Conservation (phyloP, 2,329 filamentous ascomycete species). For the Colletotrichum navitas region DNA sequence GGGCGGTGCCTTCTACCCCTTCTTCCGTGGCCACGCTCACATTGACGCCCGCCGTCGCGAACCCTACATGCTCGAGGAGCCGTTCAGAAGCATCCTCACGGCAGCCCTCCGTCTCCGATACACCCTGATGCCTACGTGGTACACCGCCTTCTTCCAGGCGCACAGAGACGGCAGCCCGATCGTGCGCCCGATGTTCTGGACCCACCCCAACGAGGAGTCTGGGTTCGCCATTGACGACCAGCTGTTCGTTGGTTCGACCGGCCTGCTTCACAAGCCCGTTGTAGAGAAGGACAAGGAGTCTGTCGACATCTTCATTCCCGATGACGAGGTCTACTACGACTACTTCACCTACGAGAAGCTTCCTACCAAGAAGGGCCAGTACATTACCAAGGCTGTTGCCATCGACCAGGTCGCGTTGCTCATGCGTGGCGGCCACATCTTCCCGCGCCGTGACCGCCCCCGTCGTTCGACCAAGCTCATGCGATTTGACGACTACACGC, state of each 20-base stretch:
- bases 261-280: constrained; percentile 92
- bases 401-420: constrained; percentile 89
- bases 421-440: constrained; percentile 93
- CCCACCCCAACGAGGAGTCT: constrained; percentile 85
- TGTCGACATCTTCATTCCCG: constrained; percentile 87
- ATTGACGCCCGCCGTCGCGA: constrained; percentile 96
- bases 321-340: constrained; percentile 92
- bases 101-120: constrained; percentile 91
- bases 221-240: constrained; percentile 95
- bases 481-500: constrained; percentile 94
- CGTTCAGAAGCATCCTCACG: constrained; percentile 87
- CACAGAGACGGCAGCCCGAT: constrained; percentile 87
- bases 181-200: constrained; percentile 91
- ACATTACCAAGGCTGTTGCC: constrained; percentile 78
- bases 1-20: constrained; percentile 95
- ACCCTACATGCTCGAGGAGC: constrained; percentile 88
- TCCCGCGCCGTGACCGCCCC: constrained; percentile 89
- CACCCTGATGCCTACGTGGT: constrained; percentile 91
- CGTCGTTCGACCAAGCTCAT: constrained; percentile 89
- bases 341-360: constrained; percentile 91
- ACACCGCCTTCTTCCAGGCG: constrained; percentile 95
- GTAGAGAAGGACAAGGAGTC: constrained; percentile 80
- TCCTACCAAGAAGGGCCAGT: constrained; percentile 76
- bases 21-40: constrained; percentile 97
- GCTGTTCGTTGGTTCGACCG: constrained; percentile 89